phyloP scores from a whole-genome alignment of 2,329 filamentous ascomycete species.

The Pseudocercospora fuligena region DNA sequence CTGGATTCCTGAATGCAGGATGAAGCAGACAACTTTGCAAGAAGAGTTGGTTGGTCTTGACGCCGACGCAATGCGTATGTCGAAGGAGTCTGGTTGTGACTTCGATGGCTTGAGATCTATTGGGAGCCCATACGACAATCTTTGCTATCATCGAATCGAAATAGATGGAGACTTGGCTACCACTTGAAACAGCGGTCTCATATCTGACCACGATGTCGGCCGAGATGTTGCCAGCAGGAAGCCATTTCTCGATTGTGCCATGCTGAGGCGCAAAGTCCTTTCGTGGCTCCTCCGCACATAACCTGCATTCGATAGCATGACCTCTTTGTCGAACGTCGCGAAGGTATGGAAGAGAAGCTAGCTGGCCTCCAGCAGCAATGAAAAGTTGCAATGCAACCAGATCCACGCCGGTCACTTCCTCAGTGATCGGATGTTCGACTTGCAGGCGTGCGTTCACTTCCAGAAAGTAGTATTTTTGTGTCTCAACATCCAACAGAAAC shows the following conservation, averaged over 20 bases:
- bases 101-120: neutral
- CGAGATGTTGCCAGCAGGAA: neutral
- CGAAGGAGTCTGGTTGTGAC: neutral
- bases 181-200: constrained; percentile 3
- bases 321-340: constrained; percentile 5
- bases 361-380: constrained; percentile 14
- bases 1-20: neutral
- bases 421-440: constrained; percentile 56
- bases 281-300: constrained; percentile 21
- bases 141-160: constrained; percentile 10
- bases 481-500: constrained; percentile 50
- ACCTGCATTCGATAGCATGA: constrained; percentile 23
- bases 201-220: neutral
- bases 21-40: neutral
- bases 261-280: constrained; percentile 14
- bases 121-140: constrained; percentile 5
- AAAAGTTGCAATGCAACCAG: constrained; percentile 37
- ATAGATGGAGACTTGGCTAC: constrained; percentile 2
- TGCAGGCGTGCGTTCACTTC: constrained; percentile 58
- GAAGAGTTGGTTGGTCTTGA: neutral
- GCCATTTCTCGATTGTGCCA: constrained; percentile 7
- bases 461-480: constrained; percentile 51
- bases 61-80: neutral
- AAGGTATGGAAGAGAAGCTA: neutral
- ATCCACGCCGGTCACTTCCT: constrained; percentile 47